phyloP scores from a whole-genome alignment of 306 rosid species.

The Malus domestica region ASM211411v1 NC_041804.1:23749001-23749500 shows the following conservation, averaged over 20 bases:
- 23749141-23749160: slow-evolving; percentile 88
- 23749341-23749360: background rate
- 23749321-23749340: no score
- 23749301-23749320: background rate
- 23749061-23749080: slow-evolving; percentile 64
- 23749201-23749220: slow-evolving; percentile 81
- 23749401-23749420: background rate
- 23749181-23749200: slow-evolving; percentile 84
- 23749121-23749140: slow-evolving; percentile 81
- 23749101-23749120: slow-evolving; percentile 63
- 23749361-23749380: background rate
- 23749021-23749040: slow-evolving; percentile 53
- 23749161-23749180: slow-evolving; percentile 58
- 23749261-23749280: slow-evolving; percentile 28
- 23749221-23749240: slow-evolving; percentile 64
- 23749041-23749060: slow-evolving; percentile 34
- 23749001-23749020: slow-evolving; percentile 60
- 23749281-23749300: background rate
- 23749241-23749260: slow-evolving; percentile 64
- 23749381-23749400: background rate
- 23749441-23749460: background rate
- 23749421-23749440: slow-evolving; percentile 14
- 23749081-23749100: slow-evolving; percentile 91
- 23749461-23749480: background rate
- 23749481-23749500: background rate